These are phyloP conservation scores for Phytophthora podocarpi DNA, from an alignment of 352 stramenopile genomes.

Conservation along the genomic window DNA sequence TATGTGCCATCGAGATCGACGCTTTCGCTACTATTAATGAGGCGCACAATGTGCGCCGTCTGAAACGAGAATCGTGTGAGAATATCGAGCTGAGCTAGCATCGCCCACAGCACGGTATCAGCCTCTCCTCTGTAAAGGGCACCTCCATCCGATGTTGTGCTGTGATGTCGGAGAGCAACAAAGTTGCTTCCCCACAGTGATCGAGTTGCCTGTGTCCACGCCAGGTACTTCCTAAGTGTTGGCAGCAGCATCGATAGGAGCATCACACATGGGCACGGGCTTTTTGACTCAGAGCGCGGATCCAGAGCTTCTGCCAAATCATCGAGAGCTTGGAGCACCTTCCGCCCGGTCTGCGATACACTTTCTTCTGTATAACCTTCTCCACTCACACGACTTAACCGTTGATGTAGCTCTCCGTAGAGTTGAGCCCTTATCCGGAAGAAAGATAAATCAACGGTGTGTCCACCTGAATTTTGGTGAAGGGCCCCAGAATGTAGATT, in stretches of 20 bases:
- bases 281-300: conserved; percentile 15
- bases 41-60: conserved; percentile 32
- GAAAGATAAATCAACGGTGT: conserved; percentile 24
- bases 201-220: conserved; percentile 49
- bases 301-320: conserved; percentile 21
- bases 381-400: conserved; percentile 2
- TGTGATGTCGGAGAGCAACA: conserved; percentile 14
- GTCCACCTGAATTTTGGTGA: neutral
- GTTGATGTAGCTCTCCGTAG: conserved; percentile 51
- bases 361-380: conserved; percentile 43
- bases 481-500: neutral
- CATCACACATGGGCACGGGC: conserved; percentile 61
- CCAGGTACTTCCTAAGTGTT: conserved; percentile 60
- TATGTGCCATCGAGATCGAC: conserved; percentile 30
- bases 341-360: conserved; percentile 32
- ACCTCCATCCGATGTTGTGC: conserved; percentile 11
- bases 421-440: conserved; percentile 35
- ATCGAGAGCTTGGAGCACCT: conserved; percentile 35
- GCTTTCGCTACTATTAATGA: conserved; percentile 60
- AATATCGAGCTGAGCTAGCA: conserved; percentile 56
- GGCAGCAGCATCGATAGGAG: conserved; percentile 62
- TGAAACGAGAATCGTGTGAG: conserved; percentile 40
- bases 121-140: conserved; percentile 3
- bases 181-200: conserved; percentile 36
- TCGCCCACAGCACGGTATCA: conserved; percentile 37